Percentiles rank a stretch among this genome's conserved stretches.
phyloP scores from a whole-genome alignment of 2,329 filamentous ascomycete species.

The Apiospora hydei region DNA sequence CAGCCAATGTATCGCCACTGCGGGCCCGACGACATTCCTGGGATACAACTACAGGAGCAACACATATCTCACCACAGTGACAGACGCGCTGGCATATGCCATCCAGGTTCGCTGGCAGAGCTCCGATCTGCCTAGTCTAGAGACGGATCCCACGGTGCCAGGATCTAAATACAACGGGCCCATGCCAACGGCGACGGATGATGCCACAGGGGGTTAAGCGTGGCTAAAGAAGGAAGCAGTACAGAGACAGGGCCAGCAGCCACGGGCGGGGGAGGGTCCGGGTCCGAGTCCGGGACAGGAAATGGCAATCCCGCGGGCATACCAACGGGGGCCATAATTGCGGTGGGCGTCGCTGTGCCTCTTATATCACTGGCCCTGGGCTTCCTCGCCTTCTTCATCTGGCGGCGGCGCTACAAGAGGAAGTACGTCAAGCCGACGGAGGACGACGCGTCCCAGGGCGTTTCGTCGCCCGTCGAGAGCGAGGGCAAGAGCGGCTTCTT shows the following conservation, averaged over 20 bases:
- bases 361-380: slow-evolving; percentile 6
- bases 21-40: not conserved
- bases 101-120: slow-evolving; percentile 24
- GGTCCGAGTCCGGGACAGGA: not conserved
- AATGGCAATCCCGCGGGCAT: not conserved
- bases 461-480: not conserved
- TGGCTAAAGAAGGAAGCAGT: not conserved
- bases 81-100: slow-evolving; percentile 14
- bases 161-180: slow-evolving; percentile 3
- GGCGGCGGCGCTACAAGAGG: slow-evolving; percentile 18
- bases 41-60: not conserved
- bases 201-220: not conserved
- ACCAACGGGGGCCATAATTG: slow-evolving; percentile 16
- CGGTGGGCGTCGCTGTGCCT: slow-evolving; percentile 21
- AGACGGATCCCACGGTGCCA: slow-evolving; percentile 24
- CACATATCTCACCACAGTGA: slow-evolving; percentile 4
- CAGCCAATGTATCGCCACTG: slow-evolving; percentile 20
- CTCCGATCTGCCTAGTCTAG: slow-evolving; percentile 13
- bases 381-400: slow-evolving; percentile 22
- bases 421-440: slow-evolving; percentile 20
- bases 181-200: not conserved
- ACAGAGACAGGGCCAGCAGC: not conserved
- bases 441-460: not conserved
- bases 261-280: not conserved
- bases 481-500: slow-evolving; percentile 9